Conservation (phyloP, 352 stramenopile genomes). For the Pelagophyceae sp. region DNA sequence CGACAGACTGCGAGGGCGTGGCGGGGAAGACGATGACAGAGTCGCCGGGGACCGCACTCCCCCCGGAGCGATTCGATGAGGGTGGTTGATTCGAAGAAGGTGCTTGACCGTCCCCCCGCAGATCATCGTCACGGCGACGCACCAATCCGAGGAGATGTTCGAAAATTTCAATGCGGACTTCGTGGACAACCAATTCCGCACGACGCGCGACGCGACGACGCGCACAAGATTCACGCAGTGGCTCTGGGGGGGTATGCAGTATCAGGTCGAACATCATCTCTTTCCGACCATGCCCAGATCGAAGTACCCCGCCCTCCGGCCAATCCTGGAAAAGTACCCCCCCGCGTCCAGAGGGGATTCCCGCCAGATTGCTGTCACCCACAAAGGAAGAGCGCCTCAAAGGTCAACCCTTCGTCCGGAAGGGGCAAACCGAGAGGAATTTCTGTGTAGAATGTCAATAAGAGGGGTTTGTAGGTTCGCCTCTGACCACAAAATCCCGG, state of each 20-base stretch:
- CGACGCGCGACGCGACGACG: constrained; percentile 59
- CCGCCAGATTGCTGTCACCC: too few species aligned
- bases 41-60: too few species aligned
- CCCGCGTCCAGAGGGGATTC: too few species aligned
- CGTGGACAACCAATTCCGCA: constrained; percentile 59
- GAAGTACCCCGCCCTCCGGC: constrained; percentile 71
- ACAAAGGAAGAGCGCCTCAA: too few species aligned
- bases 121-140: constrained; percentile 64
- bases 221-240: constrained; percentile 80
- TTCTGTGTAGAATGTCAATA: too few species aligned
- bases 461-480: too few species aligned
- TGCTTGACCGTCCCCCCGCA: too few species aligned
- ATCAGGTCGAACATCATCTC: constrained; percentile 66
- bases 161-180: constrained; percentile 55
- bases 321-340: constrained; percentile 79
- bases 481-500: constrained; percentile 73
- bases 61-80: too few species aligned
- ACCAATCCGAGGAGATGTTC: constrained; percentile 62
- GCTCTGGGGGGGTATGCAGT: constrained; percentile 76
- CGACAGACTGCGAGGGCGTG: constrained; percentile 62
- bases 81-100: constrained; percentile 72
- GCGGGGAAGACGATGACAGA: constrained; percentile 85
- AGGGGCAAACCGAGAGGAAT: too few species aligned
- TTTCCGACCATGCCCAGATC: constrained; percentile 60
- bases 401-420: too few species aligned